Conservation (phyloP, 2,329 filamentous ascomycete species). For the Sporothrix curviconia region DNA sequence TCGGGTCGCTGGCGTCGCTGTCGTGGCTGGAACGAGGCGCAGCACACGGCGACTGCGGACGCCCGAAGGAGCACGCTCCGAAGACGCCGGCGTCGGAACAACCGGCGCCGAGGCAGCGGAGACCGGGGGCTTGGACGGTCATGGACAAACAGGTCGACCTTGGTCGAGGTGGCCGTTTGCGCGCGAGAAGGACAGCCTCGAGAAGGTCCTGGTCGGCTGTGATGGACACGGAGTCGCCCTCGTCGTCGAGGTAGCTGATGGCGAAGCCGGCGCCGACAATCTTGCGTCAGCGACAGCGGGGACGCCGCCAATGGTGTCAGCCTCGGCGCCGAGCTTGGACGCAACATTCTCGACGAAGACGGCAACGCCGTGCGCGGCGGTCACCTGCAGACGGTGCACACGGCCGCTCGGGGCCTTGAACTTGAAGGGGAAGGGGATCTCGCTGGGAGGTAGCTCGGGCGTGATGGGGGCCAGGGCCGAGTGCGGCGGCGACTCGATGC, state of each 20-base stretch:
- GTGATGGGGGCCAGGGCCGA: conserved; percentile 46
- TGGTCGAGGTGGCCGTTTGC: conserved; percentile 71
- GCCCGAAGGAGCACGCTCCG: conserved; percentile 1
- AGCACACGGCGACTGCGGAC: conserved; percentile 4
- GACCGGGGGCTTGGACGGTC: conserved; percentile 83
- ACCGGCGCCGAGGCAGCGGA: conserved; percentile 35
- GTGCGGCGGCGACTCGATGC: conserved; percentile 67
- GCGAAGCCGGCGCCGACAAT: conserved; percentile 78
- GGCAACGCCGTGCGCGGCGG: conserved; percentile 70
- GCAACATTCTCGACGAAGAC: conserved; percentile 72
- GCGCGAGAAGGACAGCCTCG: conserved; percentile 80
- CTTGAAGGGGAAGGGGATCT: conserved; percentile 90
- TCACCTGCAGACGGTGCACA: conserved; percentile 84
- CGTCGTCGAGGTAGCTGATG: conserved; percentile 91
- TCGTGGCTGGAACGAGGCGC: conserved; percentile 20
- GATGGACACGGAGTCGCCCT: conserved; percentile 93
- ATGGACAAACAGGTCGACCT: conserved; percentile 96
- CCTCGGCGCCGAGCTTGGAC: conserved; percentile 75
- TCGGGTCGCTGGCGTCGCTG: conserved; percentile 46
- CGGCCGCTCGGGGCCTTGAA: conserved; percentile 96
- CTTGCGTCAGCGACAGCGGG: conserved; percentile 71
- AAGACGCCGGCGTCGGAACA: conserved; percentile 39
- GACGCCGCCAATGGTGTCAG: conserved; percentile 74
- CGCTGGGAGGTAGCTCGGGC: conserved; percentile 53
- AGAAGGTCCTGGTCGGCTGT: conserved; percentile 90